A percentile compares a stretch with the other conserved stretches of the same genome.
These are phyloP conservation scores for Syzygium jambos DNA, from an alignment of 345 rosid species.

Conservation along the genomic window DNA sequence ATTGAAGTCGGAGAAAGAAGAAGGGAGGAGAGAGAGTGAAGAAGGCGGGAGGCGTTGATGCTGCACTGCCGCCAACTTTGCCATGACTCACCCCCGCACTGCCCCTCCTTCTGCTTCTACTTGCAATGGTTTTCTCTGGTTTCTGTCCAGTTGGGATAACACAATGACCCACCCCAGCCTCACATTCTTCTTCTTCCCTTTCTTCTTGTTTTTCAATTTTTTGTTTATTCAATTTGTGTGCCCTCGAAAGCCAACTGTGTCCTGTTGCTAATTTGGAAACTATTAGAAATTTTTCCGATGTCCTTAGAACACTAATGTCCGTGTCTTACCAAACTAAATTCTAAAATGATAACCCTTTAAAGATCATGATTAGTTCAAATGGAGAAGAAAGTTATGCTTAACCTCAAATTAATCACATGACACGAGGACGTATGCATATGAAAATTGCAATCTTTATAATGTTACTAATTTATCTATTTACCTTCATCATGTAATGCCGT, in stretches of 20 bases:
- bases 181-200: not conserved
- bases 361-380: not conserved
- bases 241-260: not conserved
- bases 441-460: not conserved
- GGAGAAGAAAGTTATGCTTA: not conserved
- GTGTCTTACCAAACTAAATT: not conserved
- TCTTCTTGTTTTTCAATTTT: not conserved
- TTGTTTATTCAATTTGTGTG: not conserved
- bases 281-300: not conserved
- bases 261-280: not conserved
- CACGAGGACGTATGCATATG: not conserved
- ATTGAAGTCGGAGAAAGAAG: slow-evolving; percentile 88
- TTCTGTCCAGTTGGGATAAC: not conserved
- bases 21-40: slow-evolving; percentile 43
- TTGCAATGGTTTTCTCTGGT: not conserved
- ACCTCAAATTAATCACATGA: not conserved
- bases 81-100: slow-evolving; percentile 27
- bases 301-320: not conserved
- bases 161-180: not conserved
- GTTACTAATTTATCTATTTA: fast-evolving
- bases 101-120: slow-evolving; percentile 5
- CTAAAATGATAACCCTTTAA: not conserved
- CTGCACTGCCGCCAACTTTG: slow-evolving; percentile 65
- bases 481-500: fast-evolving
- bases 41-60: slow-evolving; percentile 38